Conservation (phyloP, 1,284 basidiomycete species). For the Ceratobasidium sp. region DNA sequence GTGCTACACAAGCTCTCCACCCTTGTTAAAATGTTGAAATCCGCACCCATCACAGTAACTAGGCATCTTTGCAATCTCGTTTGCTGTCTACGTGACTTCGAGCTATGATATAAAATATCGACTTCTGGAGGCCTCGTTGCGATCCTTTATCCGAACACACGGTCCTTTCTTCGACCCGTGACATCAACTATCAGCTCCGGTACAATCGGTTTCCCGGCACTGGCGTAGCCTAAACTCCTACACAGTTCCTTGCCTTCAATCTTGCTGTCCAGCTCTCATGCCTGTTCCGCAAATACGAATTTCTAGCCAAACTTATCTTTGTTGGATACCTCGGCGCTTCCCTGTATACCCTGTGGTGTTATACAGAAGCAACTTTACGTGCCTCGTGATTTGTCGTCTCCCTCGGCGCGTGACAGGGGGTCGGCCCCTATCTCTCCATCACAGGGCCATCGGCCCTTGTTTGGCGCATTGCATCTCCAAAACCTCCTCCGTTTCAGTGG, state of each 20-base stretch:
- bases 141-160: not conserved
- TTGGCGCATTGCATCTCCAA: not conserved
- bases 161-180: not conserved
- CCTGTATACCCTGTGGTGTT: not conserved
- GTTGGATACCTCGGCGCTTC: not conserved
- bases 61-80: too few species aligned
- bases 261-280: not conserved
- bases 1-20: too few species aligned
- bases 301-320: not conserved
- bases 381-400: too few species aligned
- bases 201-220: not conserved
- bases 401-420: not conserved
- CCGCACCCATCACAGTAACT: too few species aligned
- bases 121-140: too few species aligned
- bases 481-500: not conserved
- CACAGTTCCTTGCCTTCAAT: not conserved
- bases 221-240: not conserved
- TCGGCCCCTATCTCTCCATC: not conserved
- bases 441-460: too few species aligned
- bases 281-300: not conserved
- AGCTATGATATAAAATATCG: too few species aligned
- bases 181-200: not conserved
- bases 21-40: not conserved
- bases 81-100: too few species aligned
- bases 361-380: not conserved